Conservation (phyloP, 352 stramenopile genomes). For the Halophytophthora batemanensis region DNA sequence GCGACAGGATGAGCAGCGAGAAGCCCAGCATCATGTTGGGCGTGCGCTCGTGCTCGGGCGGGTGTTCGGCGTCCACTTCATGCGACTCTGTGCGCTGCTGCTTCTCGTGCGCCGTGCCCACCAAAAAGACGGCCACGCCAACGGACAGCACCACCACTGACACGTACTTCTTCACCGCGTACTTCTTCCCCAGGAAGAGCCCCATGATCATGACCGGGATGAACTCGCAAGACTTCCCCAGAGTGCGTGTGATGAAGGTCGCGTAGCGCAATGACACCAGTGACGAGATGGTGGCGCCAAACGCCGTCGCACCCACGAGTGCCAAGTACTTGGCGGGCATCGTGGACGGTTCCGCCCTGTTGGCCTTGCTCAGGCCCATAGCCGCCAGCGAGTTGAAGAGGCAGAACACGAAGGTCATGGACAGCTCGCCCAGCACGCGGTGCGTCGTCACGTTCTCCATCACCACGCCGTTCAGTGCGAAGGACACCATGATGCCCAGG, state of each 20-base stretch:
- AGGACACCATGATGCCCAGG: constrained; percentile 80
- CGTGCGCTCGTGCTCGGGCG: constrained; percentile 45
- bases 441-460: constrained; percentile 86
- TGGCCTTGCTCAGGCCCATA: constrained; percentile 46
- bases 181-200: constrained; percentile 71
- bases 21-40: constrained; percentile 68
- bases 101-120: constrained; percentile 73
- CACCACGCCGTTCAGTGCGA: constrained; percentile 78
- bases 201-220: constrained; percentile 86
- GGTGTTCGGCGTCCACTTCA: constrained; percentile 41
- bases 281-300: constrained; percentile 77
- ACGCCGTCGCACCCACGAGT: constrained; percentile 64
- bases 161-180: constrained; percentile 78
- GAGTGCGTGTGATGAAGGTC: constrained; percentile 81
- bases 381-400: constrained; percentile 72
- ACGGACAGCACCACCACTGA: constrained; percentile 71
- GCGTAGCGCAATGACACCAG: constrained; percentile 84
- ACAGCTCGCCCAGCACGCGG: constrained; percentile 76
- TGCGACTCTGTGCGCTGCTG: constrained; percentile 40
- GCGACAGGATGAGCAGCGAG: constrained; percentile 62
- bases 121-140: constrained; percentile 73
- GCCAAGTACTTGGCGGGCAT: constrained; percentile 70
- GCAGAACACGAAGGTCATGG: constrained; percentile 83
- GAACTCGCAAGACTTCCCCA: constrained; percentile 88
- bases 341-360: constrained; percentile 67